Percentiles rank a stretch among this genome's conserved stretches.
Conservation (phyloP, 805 yeast species). For the Komagataella ulmi region DNA sequence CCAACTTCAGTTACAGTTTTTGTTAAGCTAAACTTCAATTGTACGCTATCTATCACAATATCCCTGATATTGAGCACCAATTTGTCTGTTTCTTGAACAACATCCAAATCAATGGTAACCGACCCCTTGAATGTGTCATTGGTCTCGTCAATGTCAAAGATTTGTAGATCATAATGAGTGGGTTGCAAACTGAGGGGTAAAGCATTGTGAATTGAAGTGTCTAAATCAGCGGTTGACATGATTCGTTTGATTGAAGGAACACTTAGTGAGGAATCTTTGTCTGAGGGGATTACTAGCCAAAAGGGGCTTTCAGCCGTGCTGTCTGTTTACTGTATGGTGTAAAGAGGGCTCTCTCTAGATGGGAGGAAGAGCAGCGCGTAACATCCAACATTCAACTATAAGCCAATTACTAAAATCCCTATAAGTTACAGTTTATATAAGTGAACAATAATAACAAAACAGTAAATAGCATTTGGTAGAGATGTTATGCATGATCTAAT, state of each 20-base stretch:
- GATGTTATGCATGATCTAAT: conserved; percentile 55
- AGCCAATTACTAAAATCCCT: not conserved
- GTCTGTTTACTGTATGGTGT: not conserved
- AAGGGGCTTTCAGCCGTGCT: not conserved
- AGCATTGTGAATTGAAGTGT: not conserved
- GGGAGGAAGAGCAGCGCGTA: not conserved
- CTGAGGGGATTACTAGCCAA: not conserved
- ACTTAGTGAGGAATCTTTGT: not conserved
- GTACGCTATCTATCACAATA: conserved; percentile 17
- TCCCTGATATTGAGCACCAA: conserved; percentile 37
- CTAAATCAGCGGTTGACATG: not conserved
- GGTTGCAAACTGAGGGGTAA: conserved; percentile 46
- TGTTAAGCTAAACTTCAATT: conserved; percentile 8
- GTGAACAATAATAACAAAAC: not conserved
- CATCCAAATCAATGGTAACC: conserved; percentile 33
- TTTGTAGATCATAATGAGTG: conserved; percentile 52
- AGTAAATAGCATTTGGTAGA: not conserved
- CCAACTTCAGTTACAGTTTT: conserved; percentile 14
- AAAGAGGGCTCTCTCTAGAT: no score
- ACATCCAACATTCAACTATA: not conserved
- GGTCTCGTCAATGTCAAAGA: conserved; percentile 41
- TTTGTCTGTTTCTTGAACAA: conserved; percentile 24
- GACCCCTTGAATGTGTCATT: conserved; percentile 32
- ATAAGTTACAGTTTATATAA: not conserved
- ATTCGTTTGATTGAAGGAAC: not conserved